Evolutionary conservation across 2,329 filamentous ascomycete species (phyloP), one percentile per base, ranked within the genome.

Genomic region (Sordariomycetes sp.): DNA sequence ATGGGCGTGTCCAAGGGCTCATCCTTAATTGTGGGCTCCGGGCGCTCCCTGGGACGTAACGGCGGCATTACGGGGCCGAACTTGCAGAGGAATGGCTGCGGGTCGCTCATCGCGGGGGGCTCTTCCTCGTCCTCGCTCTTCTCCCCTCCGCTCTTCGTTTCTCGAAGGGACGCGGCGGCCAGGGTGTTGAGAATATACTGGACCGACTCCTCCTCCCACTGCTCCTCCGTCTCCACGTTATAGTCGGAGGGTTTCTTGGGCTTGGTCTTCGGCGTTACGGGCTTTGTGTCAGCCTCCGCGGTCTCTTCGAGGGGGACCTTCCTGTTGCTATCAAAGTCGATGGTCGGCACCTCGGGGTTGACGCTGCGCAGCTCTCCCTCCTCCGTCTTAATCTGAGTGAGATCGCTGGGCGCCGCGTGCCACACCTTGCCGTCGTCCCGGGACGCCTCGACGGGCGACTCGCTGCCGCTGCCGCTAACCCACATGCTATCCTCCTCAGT

Each of bases 41-140:
- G 24, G 66, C 65, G 25, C 65, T 62, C 14, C 65, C 60, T 59
- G 61, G 66, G 54, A 4, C 56, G 60, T n/a, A 86, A 71, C 0
- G 80, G 78, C 8, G 83, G 82, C 12, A 86, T 74, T 3, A 85
- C 71, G 5, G 82, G 82, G 48, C 83, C 83, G 62, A 87, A 80
- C 63, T 86, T 83, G 70, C 86, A 86, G 55, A 87, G 73, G 61
- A 58, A 53, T 22, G 57, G 57, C 25, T 53, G 46, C 28, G 57
- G 57, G 11, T 53, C 58, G 24, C 35, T 52, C 28, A 60, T 53
- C 20, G 53, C 60, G 22, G 59, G 54, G 11, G 55, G 50, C 10
- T 57, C 55, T 20, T 61, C 62, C 32, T 63, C 62, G 35, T 61
- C 54, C 61, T 63, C 16, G 62, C 64, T 48, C 66, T 64, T 18